Percentiles rank a stretch among this genome's conserved stretches.
Evolutionary conservation across 1,284 basidiomycete genomes (phyloP).

Genomic region (Sanguinoderma infundibulare): DNA sequence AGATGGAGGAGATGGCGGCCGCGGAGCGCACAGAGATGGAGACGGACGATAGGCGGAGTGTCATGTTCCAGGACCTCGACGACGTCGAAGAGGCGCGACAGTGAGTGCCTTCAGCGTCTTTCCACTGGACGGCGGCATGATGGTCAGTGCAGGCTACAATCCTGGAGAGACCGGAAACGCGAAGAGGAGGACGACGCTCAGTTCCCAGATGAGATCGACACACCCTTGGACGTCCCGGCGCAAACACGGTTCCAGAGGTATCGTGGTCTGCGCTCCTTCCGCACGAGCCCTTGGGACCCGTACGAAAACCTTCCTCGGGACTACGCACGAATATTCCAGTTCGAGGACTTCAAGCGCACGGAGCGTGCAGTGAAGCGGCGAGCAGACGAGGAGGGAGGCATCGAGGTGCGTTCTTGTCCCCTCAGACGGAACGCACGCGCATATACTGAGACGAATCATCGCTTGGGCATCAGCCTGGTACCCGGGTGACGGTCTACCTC

Average conservation of each 20-base stretch:
- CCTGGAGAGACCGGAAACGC: conserved; percentile 69
- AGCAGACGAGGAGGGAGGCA: conserved; percentile 62
- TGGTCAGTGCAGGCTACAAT: conserved; percentile 55
- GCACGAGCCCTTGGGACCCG: conserved; percentile 97
- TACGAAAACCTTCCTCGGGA: conserved; percentile 96
- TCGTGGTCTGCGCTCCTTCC: conserved; percentile 90
- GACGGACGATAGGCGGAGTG: conserved; percentile 57
- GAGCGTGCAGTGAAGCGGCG: conserved; percentile 75
- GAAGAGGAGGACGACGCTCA: conserved; percentile 81
- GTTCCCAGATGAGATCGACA: conserved; percentile 99
- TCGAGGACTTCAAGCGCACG: conserved; percentile 92
- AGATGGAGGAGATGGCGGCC: conserved; percentile 64
- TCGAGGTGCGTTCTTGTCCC: conserved; percentile 58
- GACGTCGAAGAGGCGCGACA: conserved; percentile 84
- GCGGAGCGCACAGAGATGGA: conserved; percentile 66
- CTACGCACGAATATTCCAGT: conserved; percentile 96
- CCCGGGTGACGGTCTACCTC: conserved; percentile 75
- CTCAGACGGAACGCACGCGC: neutral
- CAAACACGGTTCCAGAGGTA: conserved; percentile 91
- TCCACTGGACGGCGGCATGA: neutral
- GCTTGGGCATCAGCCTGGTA: conserved; percentile 67
- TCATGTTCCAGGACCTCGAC: conserved; percentile 78
- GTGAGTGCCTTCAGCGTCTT: conserved; percentile 48
- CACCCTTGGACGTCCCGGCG: conserved; percentile 88
- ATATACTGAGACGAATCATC: neutral